Evolutionary conservation across 2,329 filamentous ascomycete genomes (phyloP), one percentile per base, ranked within the genome.

Genomic region (Epicoccum sorghinum): DNA sequence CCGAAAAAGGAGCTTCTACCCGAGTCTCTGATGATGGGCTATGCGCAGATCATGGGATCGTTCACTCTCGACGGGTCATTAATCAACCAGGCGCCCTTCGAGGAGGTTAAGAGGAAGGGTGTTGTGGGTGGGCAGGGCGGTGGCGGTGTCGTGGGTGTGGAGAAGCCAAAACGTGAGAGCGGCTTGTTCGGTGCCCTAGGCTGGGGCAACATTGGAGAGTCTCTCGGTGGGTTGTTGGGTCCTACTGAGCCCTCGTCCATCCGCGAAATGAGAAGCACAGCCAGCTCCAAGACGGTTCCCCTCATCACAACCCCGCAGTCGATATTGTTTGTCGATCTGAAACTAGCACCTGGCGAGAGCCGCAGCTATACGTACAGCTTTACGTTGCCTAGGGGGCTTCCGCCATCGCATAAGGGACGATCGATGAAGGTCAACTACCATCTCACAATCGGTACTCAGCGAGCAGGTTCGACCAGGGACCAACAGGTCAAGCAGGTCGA

Each of bases 11-110:
- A 65, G 24, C 68, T 65, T 59, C 64, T 67, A 80, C 86, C 90
- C 0, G 93, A 98, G 71, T 88, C 89, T 1, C 78, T 99, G 48
- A 96, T 99, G 86, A 99, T 99, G 95, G 95, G 93, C 0, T 99
- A 96, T 75, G 93, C 91, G 3, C 95, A 99, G 66, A 86, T 98
- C 2, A 90, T 91, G 74, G 95, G 95, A 4, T 93, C 90, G 0
- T 99, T 99, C 65, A 91, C 87, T 0, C 78, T 99, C 6, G 95
- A 99, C 69, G 92, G 92, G 0, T 96, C 95, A 1, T 79, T 99
- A 22, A 87, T 99, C 55, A 93, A 96, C 66, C 87, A 96, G 35
- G 86, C 86, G 0, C 90, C 90, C 0, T 99, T 99, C 66, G 95
- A 99, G 70, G 91, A 96, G 66, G 93, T 98, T 35, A 99, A 99